Base-by-base conservation (phyloP, 768 basidiomycete genomes). In the Crassisporium funariophilum region DNA sequence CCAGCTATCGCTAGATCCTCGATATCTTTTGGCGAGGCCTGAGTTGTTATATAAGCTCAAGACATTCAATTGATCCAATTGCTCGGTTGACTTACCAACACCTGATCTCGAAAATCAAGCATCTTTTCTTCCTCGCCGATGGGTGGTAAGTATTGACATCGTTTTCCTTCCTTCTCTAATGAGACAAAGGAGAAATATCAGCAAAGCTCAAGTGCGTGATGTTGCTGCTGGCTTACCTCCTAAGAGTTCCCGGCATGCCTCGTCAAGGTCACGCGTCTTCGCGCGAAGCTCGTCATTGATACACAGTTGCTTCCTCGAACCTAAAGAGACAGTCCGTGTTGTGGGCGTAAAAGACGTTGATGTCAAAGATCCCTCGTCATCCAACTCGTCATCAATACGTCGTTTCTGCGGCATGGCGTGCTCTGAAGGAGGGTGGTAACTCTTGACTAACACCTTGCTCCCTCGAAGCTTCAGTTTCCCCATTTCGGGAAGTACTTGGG, bases 11-110 rank as follows among this genome's bases (percentile, higher is more conserved):
- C 89, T 12, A 98, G 78, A 54, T 98, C 95, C 63, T 98, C 95
- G 4, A 99, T 97, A 53, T 97, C 95, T 62, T 91, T 91, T 0
- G 94, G 90, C 2, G 79, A 76, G 0, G 94, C 90, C 94, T 95
- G 46, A 15, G 15, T 40, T 11, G 44, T 41, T 19, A 44, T 35
- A 39, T 21, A 46, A 22, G 16, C 29, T 35, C 25, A 17, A 46
- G 21, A 35, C 35, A 6, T 19, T 1, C 5, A 35, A 17, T 27
- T 23, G 9, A 17, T 15, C n/a, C 15, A 33, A 20, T 37, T 8
- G 27, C 33, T n/a, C 3, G 37, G 3, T n/a, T 4, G 16, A 66
- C 74, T 43, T 59, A 88, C 94, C 58, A 97, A 68, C 21, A 95
- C 84, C 60, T 92, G 86, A 62, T 97, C 95, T 40, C 92, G 77